Conservation (phyloP, 768 basidiomycete genomes). For the Leucosporidium scottii region DNA sequence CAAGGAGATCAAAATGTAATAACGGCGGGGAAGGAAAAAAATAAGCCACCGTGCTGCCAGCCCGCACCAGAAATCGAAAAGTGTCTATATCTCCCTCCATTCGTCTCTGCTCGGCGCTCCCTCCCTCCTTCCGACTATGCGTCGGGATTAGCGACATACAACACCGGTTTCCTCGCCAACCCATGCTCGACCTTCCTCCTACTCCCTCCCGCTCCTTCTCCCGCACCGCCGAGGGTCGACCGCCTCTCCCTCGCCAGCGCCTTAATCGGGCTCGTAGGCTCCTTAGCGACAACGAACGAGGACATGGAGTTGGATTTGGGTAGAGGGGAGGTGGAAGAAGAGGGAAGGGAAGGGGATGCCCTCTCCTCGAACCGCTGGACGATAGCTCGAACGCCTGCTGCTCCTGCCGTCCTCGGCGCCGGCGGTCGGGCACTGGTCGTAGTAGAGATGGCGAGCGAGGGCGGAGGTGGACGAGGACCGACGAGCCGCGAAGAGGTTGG, state of each 20-base stretch:
- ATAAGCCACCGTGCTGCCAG: no score
- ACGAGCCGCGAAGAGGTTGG: background rate
- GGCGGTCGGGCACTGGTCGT: no score
- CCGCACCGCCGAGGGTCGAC: background rate
- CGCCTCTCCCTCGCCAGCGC: no score
- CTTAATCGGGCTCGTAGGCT: background rate
- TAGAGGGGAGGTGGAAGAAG: background rate
- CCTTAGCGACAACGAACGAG: background rate
- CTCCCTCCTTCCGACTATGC: background rate
- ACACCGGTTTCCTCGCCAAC: constrained; percentile 20
- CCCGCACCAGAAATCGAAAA: no score
- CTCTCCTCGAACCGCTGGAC: constrained; percentile 17
- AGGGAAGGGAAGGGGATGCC: background rate
- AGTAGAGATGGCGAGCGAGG: background rate
- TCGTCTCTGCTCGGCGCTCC: no score
- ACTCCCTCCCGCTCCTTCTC: background rate
- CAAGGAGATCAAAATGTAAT: no score
- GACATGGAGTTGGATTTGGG: background rate
- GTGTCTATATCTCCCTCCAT: no score
- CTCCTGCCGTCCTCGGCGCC: no score
- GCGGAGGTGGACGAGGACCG: constrained; percentile 14
- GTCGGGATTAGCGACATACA: constrained; percentile 27
- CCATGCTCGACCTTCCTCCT: constrained; percentile 22
- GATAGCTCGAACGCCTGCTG: constrained; percentile 19
- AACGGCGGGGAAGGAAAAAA: no score